These are phyloP conservation scores for Leishmania tropica DNA, from an alignment of 208 protist species.

Conservation along the genomic window DNA sequence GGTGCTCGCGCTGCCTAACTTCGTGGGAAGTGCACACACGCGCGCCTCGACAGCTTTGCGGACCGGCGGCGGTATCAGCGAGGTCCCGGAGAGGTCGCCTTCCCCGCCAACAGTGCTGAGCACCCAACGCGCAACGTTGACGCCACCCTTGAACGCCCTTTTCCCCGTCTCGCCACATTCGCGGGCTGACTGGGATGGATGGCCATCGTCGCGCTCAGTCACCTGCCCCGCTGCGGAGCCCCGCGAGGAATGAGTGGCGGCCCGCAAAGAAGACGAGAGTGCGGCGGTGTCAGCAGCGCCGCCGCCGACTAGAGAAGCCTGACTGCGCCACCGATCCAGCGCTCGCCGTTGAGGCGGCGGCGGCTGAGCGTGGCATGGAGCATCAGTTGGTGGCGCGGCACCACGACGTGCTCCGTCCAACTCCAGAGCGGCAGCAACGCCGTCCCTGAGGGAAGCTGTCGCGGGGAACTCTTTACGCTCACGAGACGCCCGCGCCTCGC, in stretches of 20 bases:
- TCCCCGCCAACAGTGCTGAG: slow-evolving; percentile 4
- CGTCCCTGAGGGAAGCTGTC: background rate
- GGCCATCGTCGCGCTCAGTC: background rate
- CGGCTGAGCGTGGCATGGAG: background rate
- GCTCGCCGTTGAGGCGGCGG: background rate
- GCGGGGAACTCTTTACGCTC: background rate
- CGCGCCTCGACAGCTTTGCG: background rate
- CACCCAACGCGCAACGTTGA: slow-evolving; percentile 27
- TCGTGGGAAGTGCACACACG: background rate
- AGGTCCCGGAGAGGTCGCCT: slow-evolving; percentile 1
- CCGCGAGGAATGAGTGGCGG: background rate
- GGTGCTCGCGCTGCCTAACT: background rate
- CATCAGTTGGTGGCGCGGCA: background rate
- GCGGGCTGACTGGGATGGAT: background rate
- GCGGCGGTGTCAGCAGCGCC: background rate
- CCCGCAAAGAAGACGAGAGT: background rate
- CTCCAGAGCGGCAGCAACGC: background rate
- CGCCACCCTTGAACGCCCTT: slow-evolving; percentile 13
- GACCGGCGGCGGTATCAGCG: background rate
- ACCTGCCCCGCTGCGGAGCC: background rate
- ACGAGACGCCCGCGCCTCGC: background rate
- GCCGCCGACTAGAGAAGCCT: background rate
- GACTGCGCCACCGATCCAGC: slow-evolving; percentile 6
- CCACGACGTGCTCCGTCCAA: background rate
- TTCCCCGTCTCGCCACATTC: background rate